A percentile compares a stretch with the other conserved stretches of the same genome.
Conservation (phyloP, 306 rosid species). For the Amphicarpaea edgeworthii region DNA sequence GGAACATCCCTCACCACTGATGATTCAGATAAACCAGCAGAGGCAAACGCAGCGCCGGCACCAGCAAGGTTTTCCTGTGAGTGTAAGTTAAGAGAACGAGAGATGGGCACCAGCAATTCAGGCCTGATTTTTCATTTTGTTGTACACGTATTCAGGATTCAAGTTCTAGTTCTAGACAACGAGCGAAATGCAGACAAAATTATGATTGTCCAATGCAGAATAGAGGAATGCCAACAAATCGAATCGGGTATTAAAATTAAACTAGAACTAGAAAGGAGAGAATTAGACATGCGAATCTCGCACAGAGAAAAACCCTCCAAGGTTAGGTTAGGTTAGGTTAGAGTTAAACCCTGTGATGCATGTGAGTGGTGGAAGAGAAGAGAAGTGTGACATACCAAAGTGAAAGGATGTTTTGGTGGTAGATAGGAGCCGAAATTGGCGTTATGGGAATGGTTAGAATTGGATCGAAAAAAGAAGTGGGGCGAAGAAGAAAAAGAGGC, state of each 20-base stretch:
- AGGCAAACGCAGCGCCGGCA: neutral
- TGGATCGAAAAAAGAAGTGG: conserved; percentile 43
- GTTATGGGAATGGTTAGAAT: conserved; percentile 37
- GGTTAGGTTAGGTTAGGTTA: neutral
- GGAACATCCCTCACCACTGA: neutral
- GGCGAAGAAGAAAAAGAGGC: conserved; percentile 45
- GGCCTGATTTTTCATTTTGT: neutral
- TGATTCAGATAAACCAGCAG: neutral
- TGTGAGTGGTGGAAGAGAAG: conserved; percentile 32
- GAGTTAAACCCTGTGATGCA: conserved; percentile 37
- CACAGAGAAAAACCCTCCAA: neutral
- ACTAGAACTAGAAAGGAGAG: neutral
- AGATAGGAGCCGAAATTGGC: conserved; percentile 39
- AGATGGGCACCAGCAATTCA: too few species aligned
- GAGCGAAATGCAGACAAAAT: neutral
- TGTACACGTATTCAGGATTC: neutral
- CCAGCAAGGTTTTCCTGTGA: too few species aligned
- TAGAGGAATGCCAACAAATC: conserved; percentile 35
- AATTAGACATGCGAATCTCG: conserved; percentile 27
- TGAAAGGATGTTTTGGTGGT: conserved; percentile 14
- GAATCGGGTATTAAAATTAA: neutral
- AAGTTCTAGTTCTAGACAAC: neutral
- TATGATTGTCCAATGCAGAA: neutral
- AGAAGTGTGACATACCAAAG: conserved; percentile 48
- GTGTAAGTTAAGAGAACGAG: too few species aligned